These are phyloP conservation scores for Aphanomyces stellatus DNA, from an alignment of 352 stramenopile species.

Conservation along the genomic window DNA sequence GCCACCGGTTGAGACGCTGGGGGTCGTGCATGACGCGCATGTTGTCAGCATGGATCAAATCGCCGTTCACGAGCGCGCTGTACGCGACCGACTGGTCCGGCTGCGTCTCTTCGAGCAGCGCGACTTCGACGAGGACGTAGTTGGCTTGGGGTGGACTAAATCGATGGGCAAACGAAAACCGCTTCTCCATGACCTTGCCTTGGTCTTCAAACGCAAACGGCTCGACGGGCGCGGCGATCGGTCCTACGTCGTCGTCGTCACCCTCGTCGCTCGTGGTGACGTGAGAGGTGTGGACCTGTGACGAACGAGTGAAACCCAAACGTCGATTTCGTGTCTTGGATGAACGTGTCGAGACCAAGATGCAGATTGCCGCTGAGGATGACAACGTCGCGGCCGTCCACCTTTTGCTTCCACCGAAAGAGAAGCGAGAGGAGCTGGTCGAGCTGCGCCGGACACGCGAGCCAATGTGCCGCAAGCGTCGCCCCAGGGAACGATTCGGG, in stretches of 20 bases:
- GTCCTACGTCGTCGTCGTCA: conserved; percentile 26
- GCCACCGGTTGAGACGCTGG: conserved; percentile 25
- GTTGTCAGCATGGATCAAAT: conserved; percentile 41
- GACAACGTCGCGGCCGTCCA: conserved; percentile 50
- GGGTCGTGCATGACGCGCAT: conserved; percentile 22
- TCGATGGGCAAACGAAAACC: conserved; percentile 18
- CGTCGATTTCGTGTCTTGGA: conserved; percentile 38
- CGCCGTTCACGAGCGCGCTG: conserved; percentile 29
- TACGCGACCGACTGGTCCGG: not conserved
- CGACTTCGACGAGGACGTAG: conserved; percentile 40
- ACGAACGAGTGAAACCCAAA: conserved; percentile 48
- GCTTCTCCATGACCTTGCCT: conserved; percentile 52
- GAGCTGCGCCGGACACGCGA: conserved; percentile 52
- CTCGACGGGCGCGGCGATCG: conserved; percentile 43
- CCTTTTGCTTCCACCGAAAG: conserved; percentile 72
- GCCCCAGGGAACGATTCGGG: conserved; percentile 21
- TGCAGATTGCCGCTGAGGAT: conserved; percentile 60
- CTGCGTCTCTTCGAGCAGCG: conserved; percentile 22
- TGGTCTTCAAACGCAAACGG: conserved; percentile 47
- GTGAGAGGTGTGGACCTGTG: not conserved
- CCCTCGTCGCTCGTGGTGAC: not conserved
- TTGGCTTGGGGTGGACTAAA: conserved; percentile 25
- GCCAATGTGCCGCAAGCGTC: conserved; percentile 48
- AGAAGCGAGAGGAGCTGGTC: conserved; percentile 59
- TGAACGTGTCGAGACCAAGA: conserved; percentile 50